Evolutionary conservation across 306 rosid genomes (phyloP).

Genomic region (Vigna mungo): DNA sequence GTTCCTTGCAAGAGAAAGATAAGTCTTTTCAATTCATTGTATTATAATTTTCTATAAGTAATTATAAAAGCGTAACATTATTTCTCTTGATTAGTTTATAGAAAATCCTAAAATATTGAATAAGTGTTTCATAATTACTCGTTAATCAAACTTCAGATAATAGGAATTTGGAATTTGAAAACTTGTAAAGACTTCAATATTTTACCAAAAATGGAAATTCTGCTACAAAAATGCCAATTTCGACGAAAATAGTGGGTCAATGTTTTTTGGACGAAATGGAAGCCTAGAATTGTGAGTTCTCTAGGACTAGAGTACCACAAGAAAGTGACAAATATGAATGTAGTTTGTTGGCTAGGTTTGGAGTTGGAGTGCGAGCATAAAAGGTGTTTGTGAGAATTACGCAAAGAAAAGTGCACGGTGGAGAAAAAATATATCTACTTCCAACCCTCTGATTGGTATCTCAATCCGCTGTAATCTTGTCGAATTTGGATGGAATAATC

Average conservation of each 20-base stretch:
- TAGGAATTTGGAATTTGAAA: no score
- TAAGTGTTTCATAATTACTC: no score
- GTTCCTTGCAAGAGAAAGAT: no score
- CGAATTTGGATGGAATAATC: slow-evolving; percentile 1
- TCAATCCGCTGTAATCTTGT: background rate
- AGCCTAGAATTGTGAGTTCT: background rate
- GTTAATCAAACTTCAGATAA: no score
- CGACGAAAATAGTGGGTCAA: background rate
- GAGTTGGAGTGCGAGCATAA: background rate
- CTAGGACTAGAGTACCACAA: background rate
- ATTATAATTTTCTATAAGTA: no score
- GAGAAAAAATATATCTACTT: background rate
- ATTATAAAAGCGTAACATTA: no score
- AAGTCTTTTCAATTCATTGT: no score
- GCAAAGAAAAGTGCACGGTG: background rate
- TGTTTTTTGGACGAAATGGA: background rate
- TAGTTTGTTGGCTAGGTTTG: background rate
- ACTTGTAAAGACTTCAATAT: no score
- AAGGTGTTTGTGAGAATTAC: background rate
- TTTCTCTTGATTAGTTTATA: no score
- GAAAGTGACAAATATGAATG: background rate
- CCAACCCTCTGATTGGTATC: slow-evolving; percentile 13
- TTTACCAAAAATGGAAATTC: background rate
- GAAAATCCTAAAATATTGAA: no score
- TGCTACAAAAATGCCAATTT: background rate